These are phyloP conservation scores for Fraxinus greggii DNA, from an alignment of 305 asterid species.

Conservation along the genomic window DNA sequence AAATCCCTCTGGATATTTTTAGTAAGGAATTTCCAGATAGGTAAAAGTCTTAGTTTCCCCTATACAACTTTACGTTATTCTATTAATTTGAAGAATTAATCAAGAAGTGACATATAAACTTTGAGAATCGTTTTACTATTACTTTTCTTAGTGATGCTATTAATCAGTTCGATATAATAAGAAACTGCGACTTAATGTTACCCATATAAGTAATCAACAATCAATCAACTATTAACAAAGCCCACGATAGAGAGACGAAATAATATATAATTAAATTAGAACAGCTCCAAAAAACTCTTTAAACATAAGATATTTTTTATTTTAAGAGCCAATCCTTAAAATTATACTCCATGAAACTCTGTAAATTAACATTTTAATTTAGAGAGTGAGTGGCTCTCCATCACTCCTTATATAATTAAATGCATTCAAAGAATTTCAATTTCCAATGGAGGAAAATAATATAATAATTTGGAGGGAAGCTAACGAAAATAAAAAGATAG, in stretches of 20 bases:
- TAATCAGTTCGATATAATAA: not conserved
- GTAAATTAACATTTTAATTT: too few species aligned
- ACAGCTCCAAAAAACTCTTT: too few species aligned
- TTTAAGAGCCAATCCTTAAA: not conserved
- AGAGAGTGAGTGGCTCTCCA: not conserved
- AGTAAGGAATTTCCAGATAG: not conserved
- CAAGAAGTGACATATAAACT: not conserved
- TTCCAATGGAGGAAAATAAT: not conserved
- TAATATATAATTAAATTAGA: not conserved
- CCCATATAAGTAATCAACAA: not conserved
- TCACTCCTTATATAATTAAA: not conserved
- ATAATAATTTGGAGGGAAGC: not conserved
- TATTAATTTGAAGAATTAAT: not conserved
- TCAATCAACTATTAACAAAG: not conserved
- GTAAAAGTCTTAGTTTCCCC: not conserved
- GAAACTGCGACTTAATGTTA: not conserved
- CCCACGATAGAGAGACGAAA: not conserved
- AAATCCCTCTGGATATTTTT: not conserved
- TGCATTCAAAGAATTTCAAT: not conserved
- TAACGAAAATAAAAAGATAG: not conserved
- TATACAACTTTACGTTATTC: not conserved
- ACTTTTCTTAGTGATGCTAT: not conserved
- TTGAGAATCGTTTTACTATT: not conserved
- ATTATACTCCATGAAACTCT: not conserved
- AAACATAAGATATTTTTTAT: too few species aligned